A percentile compares a stretch with the other conserved stretches of the same genome.
Evolutionary conservation across 2,329 filamentous ascomycete species (phyloP).

Genomic region (Cordyceps cateniannulata): DNA sequence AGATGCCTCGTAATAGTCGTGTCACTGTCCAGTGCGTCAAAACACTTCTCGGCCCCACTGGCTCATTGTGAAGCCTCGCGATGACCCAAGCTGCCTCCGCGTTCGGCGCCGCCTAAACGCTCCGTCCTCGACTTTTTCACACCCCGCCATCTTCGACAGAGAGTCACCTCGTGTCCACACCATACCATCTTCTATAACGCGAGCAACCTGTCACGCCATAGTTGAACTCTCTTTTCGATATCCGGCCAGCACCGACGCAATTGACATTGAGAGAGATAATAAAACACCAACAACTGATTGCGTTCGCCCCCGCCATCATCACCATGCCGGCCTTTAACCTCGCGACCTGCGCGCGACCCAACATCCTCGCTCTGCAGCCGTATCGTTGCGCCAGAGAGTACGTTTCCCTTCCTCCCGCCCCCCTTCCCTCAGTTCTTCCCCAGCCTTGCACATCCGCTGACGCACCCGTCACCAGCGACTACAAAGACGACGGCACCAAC

Average conservation of each 20-base stretch:
- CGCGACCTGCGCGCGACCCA: slow-evolving; percentile 66
- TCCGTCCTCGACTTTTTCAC: not conserved
- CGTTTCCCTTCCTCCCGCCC: slow-evolving; percentile 27
- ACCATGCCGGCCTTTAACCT: slow-evolving; percentile 63
- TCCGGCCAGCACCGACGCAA: not conserved
- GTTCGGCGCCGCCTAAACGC: slow-evolving; percentile 1
- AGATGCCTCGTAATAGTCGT: not conserved
- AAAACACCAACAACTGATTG: not conserved
- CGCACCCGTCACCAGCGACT: slow-evolving; percentile 58
- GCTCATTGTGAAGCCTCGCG: not conserved
- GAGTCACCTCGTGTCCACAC: not conserved
- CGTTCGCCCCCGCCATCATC: not conserved
- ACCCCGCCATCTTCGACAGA: not conserved
- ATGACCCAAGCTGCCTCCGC: slow-evolving; percentile 5
- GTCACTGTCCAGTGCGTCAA: not conserved
- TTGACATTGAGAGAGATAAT: not conserved
- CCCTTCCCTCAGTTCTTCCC: slow-evolving; percentile 12
- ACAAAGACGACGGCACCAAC: slow-evolving; percentile 96
- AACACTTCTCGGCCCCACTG: slow-evolving; percentile 4
- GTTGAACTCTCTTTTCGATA: not conserved
- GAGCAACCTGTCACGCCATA: not conserved
- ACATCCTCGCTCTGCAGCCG: slow-evolving; percentile 69
- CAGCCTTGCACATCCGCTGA: slow-evolving; percentile 8
- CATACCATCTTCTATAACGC: too few relatives aligned
- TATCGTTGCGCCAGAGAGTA: slow-evolving; percentile 80